phyloP scores from a whole-genome alignment of 768 basidiomycete species.

The Nidularia pulvinata region DNA sequence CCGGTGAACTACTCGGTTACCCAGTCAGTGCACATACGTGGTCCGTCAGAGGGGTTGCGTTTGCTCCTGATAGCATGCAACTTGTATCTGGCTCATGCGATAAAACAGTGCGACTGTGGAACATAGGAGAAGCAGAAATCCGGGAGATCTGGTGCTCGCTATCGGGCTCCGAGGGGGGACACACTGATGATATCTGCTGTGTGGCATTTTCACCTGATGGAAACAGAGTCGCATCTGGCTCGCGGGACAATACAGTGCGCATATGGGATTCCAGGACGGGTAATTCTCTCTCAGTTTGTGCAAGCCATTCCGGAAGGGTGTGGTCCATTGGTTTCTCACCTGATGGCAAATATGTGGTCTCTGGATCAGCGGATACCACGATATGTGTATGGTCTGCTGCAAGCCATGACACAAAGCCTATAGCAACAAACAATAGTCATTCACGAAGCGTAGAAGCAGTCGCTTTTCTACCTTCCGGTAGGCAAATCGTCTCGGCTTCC shows the following conservation, averaged over 20 bases:
- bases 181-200: constrained; percentile 11
- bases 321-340: constrained; percentile 9
- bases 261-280: constrained; percentile 44
- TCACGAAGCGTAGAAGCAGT: too few relatives aligned
- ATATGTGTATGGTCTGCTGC: too few relatives aligned
- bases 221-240: constrained; percentile 42
- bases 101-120: too few relatives aligned
- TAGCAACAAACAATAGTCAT: too few relatives aligned
- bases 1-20: not conserved
- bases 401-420: too few relatives aligned
- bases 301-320: constrained; percentile 6
- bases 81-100: too few relatives aligned
- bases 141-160: not conserved
- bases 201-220: constrained; percentile 49
- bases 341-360: constrained; percentile 9
- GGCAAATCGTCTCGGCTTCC: too few relatives aligned
- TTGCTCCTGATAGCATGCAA: too few relatives aligned
- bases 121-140: too few relatives aligned
- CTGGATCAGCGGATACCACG: constrained; percentile 11
- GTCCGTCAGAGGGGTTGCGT: too few relatives aligned
- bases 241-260: constrained; percentile 47
- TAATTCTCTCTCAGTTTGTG: not conserved
- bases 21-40: not conserved
- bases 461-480: too few relatives aligned
- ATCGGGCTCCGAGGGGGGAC: too few relatives aligned